Conservation (phyloP, 208 protist species). For the Entamoeba dispar region DNA sequence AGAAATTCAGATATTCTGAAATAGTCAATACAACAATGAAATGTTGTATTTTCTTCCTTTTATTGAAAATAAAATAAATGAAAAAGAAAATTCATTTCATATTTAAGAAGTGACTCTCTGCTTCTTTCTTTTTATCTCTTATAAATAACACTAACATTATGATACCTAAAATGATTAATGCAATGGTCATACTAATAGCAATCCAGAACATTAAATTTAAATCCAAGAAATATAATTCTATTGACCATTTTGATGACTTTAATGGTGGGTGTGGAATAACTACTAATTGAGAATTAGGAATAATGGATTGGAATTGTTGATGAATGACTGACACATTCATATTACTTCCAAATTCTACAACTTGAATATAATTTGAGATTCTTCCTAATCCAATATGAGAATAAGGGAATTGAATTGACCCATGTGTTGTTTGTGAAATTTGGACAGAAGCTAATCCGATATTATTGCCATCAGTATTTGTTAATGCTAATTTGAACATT, state of each 20-base stretch:
- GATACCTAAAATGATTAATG: not conserved
- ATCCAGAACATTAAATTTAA: not conserved
- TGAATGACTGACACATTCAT: not conserved
- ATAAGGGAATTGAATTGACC: not conserved
- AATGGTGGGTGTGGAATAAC: not conserved
- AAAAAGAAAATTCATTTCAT: not conserved
- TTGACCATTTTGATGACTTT: not conserved
- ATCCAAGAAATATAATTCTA: not conserved
- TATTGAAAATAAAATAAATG: too few species aligned
- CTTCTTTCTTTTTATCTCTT: not conserved
- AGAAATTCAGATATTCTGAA: too few species aligned
- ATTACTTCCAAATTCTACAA: not conserved
- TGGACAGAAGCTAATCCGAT: not conserved
- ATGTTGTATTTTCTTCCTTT: too few species aligned
- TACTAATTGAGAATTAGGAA: not conserved
- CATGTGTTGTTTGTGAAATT: not conserved
- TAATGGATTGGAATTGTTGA: not conserved
- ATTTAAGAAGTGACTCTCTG: not conserved
- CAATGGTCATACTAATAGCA: not conserved
- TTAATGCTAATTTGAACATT: not conserved
- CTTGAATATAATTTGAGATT: not conserved
- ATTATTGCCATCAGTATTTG: not conserved
- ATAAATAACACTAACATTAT: not conserved
- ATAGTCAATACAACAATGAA: too few species aligned
- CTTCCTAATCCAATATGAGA: not conserved